Evolutionary conservation across 345 rosid genomes (phyloP), one percentile per base, ranked within the genome.

Genomic region (Gossypium anomalum): DNA sequence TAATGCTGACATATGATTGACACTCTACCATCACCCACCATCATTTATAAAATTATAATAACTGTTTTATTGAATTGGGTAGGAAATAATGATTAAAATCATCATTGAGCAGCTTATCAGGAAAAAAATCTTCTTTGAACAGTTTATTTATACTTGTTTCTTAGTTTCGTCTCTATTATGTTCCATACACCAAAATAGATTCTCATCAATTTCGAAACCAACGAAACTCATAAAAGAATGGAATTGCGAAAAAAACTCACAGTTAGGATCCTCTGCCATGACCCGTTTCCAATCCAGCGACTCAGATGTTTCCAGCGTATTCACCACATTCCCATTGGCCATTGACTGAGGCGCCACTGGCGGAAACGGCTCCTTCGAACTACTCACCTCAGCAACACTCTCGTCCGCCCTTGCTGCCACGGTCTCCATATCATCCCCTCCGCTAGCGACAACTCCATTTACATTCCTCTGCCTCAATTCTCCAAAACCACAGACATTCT

Each of bases 281-380:
- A 92, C 85, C 69, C 78, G 87, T 70, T 84, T 88, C 97, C 98
- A 94, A 66, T 94, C 97, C 85, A 92, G 79, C 29, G 97, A 90
- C 72, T 83, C 88, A 23, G 84, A 92, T 2, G 93, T 85, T 65
- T 85, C 93, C 82, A 92, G 76, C 80, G 79, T 90, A 73, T 67
- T 79, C 52, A 76, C 80, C 48, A 43, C 75, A 65, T 71, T 76
- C 75, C 81, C 87, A 34, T 82, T 87, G 3, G 68, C 67, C 75
- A 80, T 83, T 48, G 76, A 72, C 69, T 80, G 85, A 66, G 38
- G 65, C 49, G 20, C 66, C 17, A 13, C 16, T 11, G 68, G 61
- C 73, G 72, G 83, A 44, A 75, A 77, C 10, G 67, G 74, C 72
- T 78, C 78, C 80, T 81, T 84, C 59, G 78, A 56, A 3, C 82